Base-by-base conservation (phyloP, 352 stramenopile species). In the Globisporangium spiculum region DNA sequence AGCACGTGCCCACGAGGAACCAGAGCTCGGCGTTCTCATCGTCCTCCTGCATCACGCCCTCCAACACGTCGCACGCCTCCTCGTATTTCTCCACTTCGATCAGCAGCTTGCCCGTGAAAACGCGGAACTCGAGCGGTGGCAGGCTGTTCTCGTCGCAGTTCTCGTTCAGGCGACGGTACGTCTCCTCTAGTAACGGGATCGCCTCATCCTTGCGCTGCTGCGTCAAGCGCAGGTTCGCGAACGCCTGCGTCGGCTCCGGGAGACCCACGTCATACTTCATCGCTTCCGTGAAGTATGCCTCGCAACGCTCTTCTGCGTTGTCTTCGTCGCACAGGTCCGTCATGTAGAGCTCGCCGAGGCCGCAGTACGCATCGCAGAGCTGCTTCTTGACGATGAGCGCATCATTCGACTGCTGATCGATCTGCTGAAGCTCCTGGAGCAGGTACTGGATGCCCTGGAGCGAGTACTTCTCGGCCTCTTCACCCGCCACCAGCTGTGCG, bases 271-370 rank as follows among this genome's bases (percentile, higher is more conserved):
- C 91, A 69, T 94, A 90, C 75, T 93, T 86, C 71, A 98, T 83
- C 41, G 96, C 95, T 32, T 93, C 78, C 60, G 89, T 70, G 41
- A 99, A 89, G 65, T 92, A 94, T 2, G 79, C 78, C 77, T 99
- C 95, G 74, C 97, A 99, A 46, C 87, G 83, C 12, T 66, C 74
- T 80, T 99, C 97, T 24, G 97, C 97, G 72, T 98, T 89, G 65
- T 96, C 78, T 74, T 91, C 77, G 71, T 94, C 86, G 66, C 88
- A 99, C 50, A 99, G 80, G 75, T 99, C 97, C 30, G 97, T 99
- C 85, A 99, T 94, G 78, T 98, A 99, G 20, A 99, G 87, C 81
- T 99, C 97, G 12, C 91, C 94, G 16, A 99, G 81, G 8, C 89
- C 93, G 79, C 96, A 99, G 76, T 97, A 97, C 41, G 94, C 96